A percentile compares a stretch with the other conserved stretches of the same genome.
These are phyloP conservation scores for Asclepias syriaca DNA, from an alignment of 257 asterid species.

Conservation along the genomic window DNA sequence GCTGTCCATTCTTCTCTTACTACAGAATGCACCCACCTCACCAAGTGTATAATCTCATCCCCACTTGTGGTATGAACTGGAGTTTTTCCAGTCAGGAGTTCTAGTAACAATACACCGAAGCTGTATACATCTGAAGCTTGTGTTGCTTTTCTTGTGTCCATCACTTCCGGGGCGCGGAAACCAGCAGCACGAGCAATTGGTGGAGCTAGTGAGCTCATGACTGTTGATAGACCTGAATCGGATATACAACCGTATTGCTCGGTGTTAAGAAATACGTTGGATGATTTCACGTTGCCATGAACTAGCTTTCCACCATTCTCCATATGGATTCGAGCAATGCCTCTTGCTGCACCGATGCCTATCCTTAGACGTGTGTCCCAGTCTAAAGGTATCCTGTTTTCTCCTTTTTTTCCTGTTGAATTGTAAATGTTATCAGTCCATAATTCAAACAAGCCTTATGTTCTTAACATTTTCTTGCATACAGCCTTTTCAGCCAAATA, in stretches of 20 bases:
- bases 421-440: not conserved
- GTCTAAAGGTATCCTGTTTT: slow-evolving; percentile 39
- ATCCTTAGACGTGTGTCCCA: slow-evolving; percentile 71
- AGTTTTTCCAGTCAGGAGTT: slow-evolving; percentile 66
- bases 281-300: slow-evolving; percentile 74
- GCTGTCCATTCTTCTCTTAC: slow-evolving; percentile 92
- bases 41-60: slow-evolving; percentile 61
- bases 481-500: too few relatives aligned
- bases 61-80: slow-evolving; percentile 60
- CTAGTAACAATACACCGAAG: slow-evolving; percentile 67
- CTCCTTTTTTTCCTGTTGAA: slow-evolving; percentile 54
- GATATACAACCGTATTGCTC: slow-evolving; percentile 61
- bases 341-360: slow-evolving; percentile 72
- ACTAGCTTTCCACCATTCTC: slow-evolving; percentile 63
- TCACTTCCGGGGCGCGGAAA: slow-evolving; percentile 74
- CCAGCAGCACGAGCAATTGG: slow-evolving; percentile 73
- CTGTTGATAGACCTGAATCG: slow-evolving; percentile 59
- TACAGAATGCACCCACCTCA: slow-evolving; percentile 82
- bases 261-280: slow-evolving; percentile 65
- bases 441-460: not conserved
- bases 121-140: slow-evolving; percentile 75
- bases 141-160: slow-evolving; percentile 60
- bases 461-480: too few relatives aligned
- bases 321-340: slow-evolving; percentile 57
- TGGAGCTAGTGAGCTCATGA: slow-evolving; percentile 60